These are phyloP conservation scores for Kitagawia praeruptora DNA, from an alignment of 129 eudicot species.

Conservation along the genomic window DNA sequence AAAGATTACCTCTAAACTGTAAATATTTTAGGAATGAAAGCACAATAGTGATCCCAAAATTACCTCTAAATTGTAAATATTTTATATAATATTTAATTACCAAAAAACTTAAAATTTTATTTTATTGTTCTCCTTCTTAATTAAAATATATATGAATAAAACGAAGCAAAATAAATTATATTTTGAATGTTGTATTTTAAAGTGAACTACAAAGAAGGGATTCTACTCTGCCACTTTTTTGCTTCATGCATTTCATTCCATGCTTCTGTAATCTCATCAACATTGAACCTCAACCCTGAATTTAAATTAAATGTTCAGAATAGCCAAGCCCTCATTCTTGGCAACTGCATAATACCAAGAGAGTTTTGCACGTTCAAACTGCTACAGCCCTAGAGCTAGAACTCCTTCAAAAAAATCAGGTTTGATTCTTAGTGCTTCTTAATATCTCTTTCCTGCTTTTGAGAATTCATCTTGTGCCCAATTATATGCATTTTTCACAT, in stretches of 20 bases:
- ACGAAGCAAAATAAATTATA: no score
- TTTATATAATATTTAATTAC: no score
- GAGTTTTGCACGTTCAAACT: conserved; percentile 82
- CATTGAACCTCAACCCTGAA: conserved; percentile 70
- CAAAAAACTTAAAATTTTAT: no score
- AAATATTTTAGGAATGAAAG: no score
- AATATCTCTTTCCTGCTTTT: conserved; percentile 59
- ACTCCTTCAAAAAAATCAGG: conserved; percentile 75
- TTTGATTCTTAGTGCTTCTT: conserved; percentile 66
- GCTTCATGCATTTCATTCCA: conserved; percentile 97
- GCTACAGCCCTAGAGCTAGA: conserved; percentile 74
- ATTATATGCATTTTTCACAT: conserved; percentile 43
- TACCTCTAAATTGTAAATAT: no score
- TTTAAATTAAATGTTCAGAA: neutral
- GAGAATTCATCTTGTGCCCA: conserved; percentile 68
- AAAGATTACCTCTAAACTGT: no score
- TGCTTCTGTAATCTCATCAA: conserved; percentile 90
- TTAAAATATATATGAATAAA: no score
- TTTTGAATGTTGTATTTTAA: no score
- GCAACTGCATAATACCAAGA: conserved; percentile 75
- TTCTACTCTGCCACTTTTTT: conserved; percentile 55
- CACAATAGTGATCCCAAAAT: no score
- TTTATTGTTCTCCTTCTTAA: no score
- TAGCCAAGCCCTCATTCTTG: conserved; percentile 20
- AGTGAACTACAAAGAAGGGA: conserved; percentile 66